Evolutionary conservation across 1,139 yeast species (phyloP).

Genomic region (Hemisphaericaspora lyxosophila): DNA sequence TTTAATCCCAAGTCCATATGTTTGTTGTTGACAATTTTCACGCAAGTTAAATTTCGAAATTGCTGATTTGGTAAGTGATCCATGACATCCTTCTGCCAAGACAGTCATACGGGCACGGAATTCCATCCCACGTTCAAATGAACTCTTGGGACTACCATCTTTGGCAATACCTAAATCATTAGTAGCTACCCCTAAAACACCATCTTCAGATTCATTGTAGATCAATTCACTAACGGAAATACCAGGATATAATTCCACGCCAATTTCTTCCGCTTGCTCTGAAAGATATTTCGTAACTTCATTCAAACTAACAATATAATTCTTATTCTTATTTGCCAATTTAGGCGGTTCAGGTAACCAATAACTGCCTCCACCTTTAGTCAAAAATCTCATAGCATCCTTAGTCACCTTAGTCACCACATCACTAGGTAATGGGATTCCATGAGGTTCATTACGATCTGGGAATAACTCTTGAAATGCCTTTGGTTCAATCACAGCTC

Average conservation of each 20-base stretch:
- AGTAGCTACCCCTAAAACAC: conserved; percentile 87
- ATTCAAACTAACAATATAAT: conserved; percentile 81
- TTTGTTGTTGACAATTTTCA: conserved; percentile 68
- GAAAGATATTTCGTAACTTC: conserved; percentile 79
- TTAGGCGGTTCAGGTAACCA: conserved; percentile 94
- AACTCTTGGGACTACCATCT: conserved; percentile 70
- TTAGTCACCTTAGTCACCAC: conserved; percentile 69
- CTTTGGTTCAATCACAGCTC: conserved; percentile 89
- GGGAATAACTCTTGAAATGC: conserved; percentile 87
- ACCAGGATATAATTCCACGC: conserved; percentile 92
- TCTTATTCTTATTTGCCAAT: conserved; percentile 74
- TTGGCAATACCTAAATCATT: conserved; percentile 84
- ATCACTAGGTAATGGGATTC: conserved; percentile 74
- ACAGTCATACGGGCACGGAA: conserved; percentile 86
- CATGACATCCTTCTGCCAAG: conserved; percentile 96
- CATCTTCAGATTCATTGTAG: conserved; percentile 54
- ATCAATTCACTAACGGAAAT: conserved; percentile 84
- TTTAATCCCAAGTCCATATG: conserved; percentile 92
- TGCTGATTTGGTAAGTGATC: conserved; percentile 79
- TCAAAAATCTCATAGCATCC: conserved; percentile 69
- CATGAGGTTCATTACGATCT: conserved; percentile 58
- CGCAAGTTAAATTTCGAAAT: conserved; percentile 70
- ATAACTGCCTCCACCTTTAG: conserved; percentile 49
- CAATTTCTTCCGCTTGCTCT: conserved; percentile 88
- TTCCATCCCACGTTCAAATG: conserved; percentile 95